phyloP scores from a whole-genome alignment of 169 alveolate species.

The Plasmodium ovale region DNA sequence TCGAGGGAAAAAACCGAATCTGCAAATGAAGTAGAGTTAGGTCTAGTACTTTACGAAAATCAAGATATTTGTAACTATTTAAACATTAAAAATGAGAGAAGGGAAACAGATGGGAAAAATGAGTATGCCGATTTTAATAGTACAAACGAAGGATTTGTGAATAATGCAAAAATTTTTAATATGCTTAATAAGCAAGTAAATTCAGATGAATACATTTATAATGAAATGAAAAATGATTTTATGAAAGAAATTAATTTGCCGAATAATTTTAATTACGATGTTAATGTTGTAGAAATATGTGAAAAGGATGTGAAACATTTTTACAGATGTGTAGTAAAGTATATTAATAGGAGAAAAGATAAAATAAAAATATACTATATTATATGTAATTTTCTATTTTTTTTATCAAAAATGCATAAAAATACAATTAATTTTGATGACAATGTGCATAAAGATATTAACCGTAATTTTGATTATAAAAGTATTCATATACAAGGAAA shows the following conservation, averaged over 20 bases:
- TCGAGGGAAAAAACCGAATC: not conserved
- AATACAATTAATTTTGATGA: slow-evolving; percentile 62
- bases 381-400: slow-evolving; percentile 61
- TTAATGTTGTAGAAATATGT: slow-evolving; percentile 44
- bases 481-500: slow-evolving; percentile 57
- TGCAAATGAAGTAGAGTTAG: slow-evolving; percentile 8
- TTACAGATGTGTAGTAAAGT: slow-evolving; percentile 40
- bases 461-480: slow-evolving; percentile 62
- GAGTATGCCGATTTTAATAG: not conserved
- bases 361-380: slow-evolving; percentile 56
- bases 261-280: slow-evolving; percentile 53
- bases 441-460: slow-evolving; percentile 68
- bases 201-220: slow-evolving; percentile 62
- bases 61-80: slow-evolving; percentile 52
- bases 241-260: slow-evolving; percentile 75
- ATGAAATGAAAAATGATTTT: slow-evolving; percentile 63
- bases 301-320: slow-evolving; percentile 35
- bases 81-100: slow-evolving; percentile 28
- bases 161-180: slow-evolving; percentile 44
- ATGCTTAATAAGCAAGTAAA: slow-evolving; percentile 36
- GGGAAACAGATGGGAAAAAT: not conserved
- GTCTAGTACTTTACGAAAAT: slow-evolving; percentile 33
- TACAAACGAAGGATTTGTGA: not conserved
- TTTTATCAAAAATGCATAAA: slow-evolving; percentile 61
- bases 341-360: slow-evolving; percentile 60